Base-by-base conservation (phyloP, 75 land plant species). In the Adiantum capillusveneris region DNA sequence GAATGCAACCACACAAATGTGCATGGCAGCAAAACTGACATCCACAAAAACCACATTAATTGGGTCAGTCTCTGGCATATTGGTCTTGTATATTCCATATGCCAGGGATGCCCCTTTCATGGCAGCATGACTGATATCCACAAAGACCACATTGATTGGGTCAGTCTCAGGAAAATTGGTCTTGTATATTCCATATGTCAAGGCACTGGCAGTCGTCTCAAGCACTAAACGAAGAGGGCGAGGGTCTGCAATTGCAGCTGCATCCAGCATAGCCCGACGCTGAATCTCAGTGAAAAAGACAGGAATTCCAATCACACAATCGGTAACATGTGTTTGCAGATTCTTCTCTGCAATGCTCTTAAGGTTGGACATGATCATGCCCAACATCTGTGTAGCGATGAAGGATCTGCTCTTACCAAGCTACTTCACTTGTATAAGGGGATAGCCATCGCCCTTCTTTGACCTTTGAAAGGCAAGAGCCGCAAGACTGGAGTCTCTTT, bases 151-250 rank as follows among this genome's bases (percentile, higher is more conserved):
- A 53, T 76, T 16, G 43, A 66, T 67, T 11, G 68, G 71, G 28
- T 77, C 60, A 6, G 36, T 42, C 42, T 80, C 83, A 1, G 78
- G 48, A 49, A 79, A 63, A 56, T 86, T 80, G 0, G 82, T 71
- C 56, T 72, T 82, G 55, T 86, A 86, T 5, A 86, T 86, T 0
- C 85, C 89, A 59, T 86, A 86, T 12, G 80, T 74, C 1, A 86
- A 69, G 0, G 82, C 85, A 17, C 71, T 86, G 13, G 85, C 83
- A 53, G 89, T 72, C 20, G 74, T 65, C 21, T 86, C 85, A 63
- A 82, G 85, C 75, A 86, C 59, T 54, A 86, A 63, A 19, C 80
- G 52, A 39, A 86, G 63, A 31, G 85, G 82, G 30, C 64, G 64
- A 41, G 82, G 71, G 1, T 78, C 82, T 25, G 89, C 85, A 25